These are phyloP conservation scores for Psilocybe mexicana DNA, from an alignment of 1,284 basidiomycete genomes.

Conservation along the genomic window DNA sequence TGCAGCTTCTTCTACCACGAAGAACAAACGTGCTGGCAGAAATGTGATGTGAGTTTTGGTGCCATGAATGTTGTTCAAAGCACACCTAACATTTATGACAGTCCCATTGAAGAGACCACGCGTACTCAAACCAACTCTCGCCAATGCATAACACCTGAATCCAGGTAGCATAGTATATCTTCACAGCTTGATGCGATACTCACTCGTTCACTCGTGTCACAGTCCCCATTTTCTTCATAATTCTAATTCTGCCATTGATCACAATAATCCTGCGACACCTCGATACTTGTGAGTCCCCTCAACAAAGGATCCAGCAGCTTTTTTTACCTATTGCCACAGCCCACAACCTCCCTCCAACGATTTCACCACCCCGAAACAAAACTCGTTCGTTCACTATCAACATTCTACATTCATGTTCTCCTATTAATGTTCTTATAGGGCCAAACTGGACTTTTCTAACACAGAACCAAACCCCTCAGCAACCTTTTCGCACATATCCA, in stretches of 20 bases:
- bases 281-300: slow-evolving; percentile 32
- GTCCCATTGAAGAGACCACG: slow-evolving; percentile 14
- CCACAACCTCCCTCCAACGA: slow-evolving; percentile 18
- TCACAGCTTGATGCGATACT: not conserved
- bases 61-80: slow-evolving; percentile 7
- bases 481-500: slow-evolving; percentile 17
- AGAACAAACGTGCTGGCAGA: slow-evolving; percentile 5
- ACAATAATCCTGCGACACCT: slow-evolving; percentile 29
- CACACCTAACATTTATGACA: not conserved
- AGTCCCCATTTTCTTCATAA: slow-evolving; percentile 34
- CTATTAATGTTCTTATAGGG: slow-evolving; percentile 9
- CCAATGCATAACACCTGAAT: slow-evolving; percentile 55
- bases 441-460: slow-evolving; percentile 21
- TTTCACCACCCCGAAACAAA: slow-evolving; percentile 27
- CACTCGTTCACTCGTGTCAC: not conserved
- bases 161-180: slow-evolving; percentile 34
- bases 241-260: slow-evolving; percentile 23
- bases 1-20: slow-evolving; percentile 8
- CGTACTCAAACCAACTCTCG: slow-evolving; percentile 27
- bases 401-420: not conserved
- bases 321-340: not conserved
- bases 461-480: slow-evolving; percentile 19
- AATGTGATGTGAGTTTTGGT: slow-evolving; percentile 24
- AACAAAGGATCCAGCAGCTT: not conserved
- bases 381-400: slow-evolving; percentile 20